Evolutionary conservation across 768 basidiomycete species (phyloP), one percentile per base, ranked within the genome.

Genomic region (Psilocybe cubensis): DNA sequence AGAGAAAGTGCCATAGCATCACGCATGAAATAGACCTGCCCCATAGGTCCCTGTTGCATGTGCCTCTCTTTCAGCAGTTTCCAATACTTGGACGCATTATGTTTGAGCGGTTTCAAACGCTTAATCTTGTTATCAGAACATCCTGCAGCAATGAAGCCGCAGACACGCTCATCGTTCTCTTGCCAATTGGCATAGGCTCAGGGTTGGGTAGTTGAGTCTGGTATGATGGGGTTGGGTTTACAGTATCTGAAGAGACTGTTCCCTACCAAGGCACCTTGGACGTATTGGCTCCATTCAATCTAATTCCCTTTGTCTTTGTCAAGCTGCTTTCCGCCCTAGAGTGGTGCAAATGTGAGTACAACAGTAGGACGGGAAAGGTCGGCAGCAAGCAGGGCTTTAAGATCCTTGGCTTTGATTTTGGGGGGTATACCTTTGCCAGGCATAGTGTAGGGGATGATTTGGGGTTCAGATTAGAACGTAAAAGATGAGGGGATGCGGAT

Each of bases 21-120:
- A 8, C 56, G 56, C 6, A 68, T 33, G 2, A 66, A 47, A 9
- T 56, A 25, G n/a, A 63, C 63, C 41, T 68, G 67, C 2, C 45
- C 28, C 3, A 68, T 54, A 2, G 67, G 67, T 11, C 65, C 62
- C 20, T 68, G 60, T 3, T 52, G 31, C 9, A 24, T 24, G n/a
- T 66, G 65, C 2, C 59, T 5, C 1, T 40, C 28, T 27, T 56
- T 52, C 0, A 68, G 29, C 0, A 18, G 41, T 0, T 53, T 27
- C 57, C 58, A 68, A 41, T 44, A 58, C 0, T n/a, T 55, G 1
- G 51, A 24, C 1, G 64, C 59, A 18, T 24, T 35, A 14, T 50
- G 25, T 6, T 11, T 7, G 14, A 43, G 28, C 1, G 28, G 29
- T 4, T 42, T 20, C 1, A 52, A 8, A 1, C 21, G 44, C 24